Evolutionary conservation across 768 basidiomycete genomes (phyloP).

Genomic region (Clathrus columnatus): DNA sequence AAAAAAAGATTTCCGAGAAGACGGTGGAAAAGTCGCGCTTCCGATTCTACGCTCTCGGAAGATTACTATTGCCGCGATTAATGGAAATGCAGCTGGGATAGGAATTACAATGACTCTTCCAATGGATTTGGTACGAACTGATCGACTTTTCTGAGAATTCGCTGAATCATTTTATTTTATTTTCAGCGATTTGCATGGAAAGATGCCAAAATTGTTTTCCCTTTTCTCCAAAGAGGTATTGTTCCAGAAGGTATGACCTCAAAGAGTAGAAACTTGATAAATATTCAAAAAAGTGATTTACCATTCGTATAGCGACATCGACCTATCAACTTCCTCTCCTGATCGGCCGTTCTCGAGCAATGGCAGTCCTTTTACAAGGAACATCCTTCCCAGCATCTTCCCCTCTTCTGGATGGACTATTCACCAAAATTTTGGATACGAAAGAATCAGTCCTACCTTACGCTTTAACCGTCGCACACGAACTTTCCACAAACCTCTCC

Average conservation of each 20-base stretch:
- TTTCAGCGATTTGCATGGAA: slow-evolving; percentile 36
- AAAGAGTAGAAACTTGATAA: neutral
- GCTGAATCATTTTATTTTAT: neutral
- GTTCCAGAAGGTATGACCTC: slow-evolving; percentile 35
- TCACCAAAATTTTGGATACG: slow-evolving; percentile 37
- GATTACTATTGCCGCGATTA: slow-evolving; percentile 42
- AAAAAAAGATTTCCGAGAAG: slow-evolving; percentile 34
- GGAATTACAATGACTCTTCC: slow-evolving; percentile 3
- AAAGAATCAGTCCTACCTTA: slow-evolving; percentile 45
- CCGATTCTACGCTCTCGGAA: slow-evolving; percentile 46
- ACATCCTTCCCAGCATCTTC: slow-evolving; percentile 38
- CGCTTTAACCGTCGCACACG: slow-evolving; percentile 42
- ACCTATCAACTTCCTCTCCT: slow-evolving; percentile 47
- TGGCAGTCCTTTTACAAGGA: slow-evolving; percentile 31
- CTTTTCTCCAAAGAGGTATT: slow-evolving; percentile 43
- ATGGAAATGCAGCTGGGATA: slow-evolving; percentile 35
- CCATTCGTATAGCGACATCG: slow-evolving; percentile 18
- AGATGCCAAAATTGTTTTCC: slow-evolving; percentile 40
- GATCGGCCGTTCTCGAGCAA: slow-evolving; percentile 42
- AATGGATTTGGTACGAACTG: slow-evolving; percentile 1
- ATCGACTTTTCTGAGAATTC: neutral
- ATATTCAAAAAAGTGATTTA: neutral
- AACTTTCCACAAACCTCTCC: slow-evolving; percentile 43
- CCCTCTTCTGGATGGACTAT: slow-evolving; percentile 34
- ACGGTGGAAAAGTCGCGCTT: slow-evolving; percentile 38